Conservation (phyloP, 2,329 filamentous ascomycete genomes). For the Sporothrix variecibatus region DNA sequence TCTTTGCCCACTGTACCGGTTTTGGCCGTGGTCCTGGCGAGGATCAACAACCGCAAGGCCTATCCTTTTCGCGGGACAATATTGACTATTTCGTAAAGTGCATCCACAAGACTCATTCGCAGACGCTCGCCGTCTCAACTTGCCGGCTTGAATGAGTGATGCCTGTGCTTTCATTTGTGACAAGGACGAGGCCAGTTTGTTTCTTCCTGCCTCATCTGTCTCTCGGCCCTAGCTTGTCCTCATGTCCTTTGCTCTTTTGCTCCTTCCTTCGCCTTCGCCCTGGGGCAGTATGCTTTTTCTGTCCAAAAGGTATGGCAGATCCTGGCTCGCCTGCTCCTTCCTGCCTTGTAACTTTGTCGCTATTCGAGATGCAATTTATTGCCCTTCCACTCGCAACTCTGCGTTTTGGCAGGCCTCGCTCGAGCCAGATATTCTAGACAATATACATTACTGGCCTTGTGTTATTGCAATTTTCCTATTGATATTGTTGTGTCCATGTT, state of each 20-base stretch:
- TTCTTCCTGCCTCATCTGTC: constrained; percentile 6
- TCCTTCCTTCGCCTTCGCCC: not conserved
- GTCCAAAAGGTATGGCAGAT: not conserved
- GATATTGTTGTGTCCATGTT: constrained; percentile 4
- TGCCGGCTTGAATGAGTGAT: not conserved
- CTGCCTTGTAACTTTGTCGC: not conserved
- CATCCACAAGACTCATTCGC: not conserved
- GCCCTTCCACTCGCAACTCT: constrained; percentile 1
- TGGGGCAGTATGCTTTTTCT: not conserved
- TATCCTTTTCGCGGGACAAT: not conserved
- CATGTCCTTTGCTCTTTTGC: not conserved
- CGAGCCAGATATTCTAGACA: not conserved
- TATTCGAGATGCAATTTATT: not conserved
- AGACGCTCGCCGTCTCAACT: constrained; percentile 7
- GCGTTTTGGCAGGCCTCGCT: not conserved
- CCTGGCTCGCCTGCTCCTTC: not conserved
- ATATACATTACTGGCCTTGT: not conserved
- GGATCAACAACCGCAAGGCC: not conserved
- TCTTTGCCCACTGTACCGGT: constrained; percentile 16
- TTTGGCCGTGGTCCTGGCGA: constrained; percentile 24
- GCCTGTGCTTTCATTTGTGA: not conserved
- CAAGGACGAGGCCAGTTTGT: constrained; percentile 1
- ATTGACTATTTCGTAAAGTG: not conserved
- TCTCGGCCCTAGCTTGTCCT: not conserved
- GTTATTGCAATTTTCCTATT: not conserved